Conservation (phyloP, 2,329 filamentous ascomycete genomes). For the Cercospora berteroae region DNA sequence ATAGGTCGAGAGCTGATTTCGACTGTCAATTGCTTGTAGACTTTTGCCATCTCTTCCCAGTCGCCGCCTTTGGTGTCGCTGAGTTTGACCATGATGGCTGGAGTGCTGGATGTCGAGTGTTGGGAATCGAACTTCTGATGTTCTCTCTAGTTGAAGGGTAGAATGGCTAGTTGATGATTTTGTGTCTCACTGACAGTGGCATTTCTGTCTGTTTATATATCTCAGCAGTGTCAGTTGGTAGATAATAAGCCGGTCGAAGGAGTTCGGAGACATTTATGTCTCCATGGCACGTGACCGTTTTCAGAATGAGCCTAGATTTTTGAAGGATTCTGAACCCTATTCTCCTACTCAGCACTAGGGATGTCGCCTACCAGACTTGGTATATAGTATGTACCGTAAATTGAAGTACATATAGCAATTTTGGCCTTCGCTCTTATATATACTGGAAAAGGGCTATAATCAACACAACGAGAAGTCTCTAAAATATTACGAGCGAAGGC, state of each 20-base stretch:
- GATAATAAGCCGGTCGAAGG: neutral
- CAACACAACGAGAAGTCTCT: too few species aligned
- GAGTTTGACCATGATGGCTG: neutral
- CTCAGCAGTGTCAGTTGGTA: neutral
- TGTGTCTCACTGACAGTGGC: neutral
- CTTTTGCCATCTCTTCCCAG: slow-evolving; percentile 27
- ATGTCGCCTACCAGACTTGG: too few species aligned
- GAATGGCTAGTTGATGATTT: neutral
- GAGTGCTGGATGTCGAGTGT: neutral
- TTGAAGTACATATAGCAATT: too few species aligned
- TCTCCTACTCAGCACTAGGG: too few species aligned
- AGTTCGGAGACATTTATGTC: slow-evolving; percentile 1
- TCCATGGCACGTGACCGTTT: neutral
- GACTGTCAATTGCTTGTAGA: slow-evolving; percentile 27
- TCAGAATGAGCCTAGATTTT: neutral
- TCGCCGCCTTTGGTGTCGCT: slow-evolving; percentile 25
- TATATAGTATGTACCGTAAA: too few species aligned
- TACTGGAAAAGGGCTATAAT: too few species aligned
- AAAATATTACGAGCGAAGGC: too few species aligned
- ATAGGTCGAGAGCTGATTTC: slow-evolving; percentile 24
- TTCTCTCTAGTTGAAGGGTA: neutral
- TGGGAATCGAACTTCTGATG: neutral
- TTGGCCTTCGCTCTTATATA: too few species aligned
- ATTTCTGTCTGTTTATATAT: neutral
- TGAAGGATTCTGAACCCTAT: neutral